Conservation (phyloP, 805 yeast genomes). For the Saccharomyces paradoxus region DNA sequence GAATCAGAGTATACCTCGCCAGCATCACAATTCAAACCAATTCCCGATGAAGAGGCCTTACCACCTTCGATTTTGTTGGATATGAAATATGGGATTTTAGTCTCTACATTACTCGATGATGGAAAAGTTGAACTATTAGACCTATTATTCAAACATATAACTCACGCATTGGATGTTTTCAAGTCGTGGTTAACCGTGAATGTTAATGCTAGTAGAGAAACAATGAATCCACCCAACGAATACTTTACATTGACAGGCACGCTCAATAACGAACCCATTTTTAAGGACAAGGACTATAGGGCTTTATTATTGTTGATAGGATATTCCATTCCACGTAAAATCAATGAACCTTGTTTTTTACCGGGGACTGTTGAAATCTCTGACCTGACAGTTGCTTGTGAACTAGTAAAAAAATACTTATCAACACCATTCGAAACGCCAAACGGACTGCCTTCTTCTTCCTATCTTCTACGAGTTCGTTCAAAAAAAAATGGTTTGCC, state of each 20-base stretch:
- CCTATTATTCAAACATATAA: constrained; percentile 14
- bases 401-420: constrained; percentile 14
- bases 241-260: constrained; percentile 3
- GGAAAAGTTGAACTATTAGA: constrained; percentile 20
- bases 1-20: constrained; percentile 11
- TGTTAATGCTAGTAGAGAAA: constrained; percentile 4
- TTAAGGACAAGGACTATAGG: constrained; percentile 23
- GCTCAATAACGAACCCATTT: constrained; percentile 6
- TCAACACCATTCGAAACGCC: constrained; percentile 24
- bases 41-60: constrained; percentile 18
- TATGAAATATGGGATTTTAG: constrained; percentile 26
- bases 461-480: constrained; percentile 19
- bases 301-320: constrained; percentile 20
- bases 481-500: neutral
- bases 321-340: constrained; percentile 14
- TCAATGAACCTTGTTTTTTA: constrained; percentile 16
- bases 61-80: constrained; percentile 18
- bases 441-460: constrained; percentile 22
- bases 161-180: constrained; percentile 10
- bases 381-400: constrained; percentile 8
- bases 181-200: constrained; percentile 12
- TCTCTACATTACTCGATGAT: constrained; percentile 29
- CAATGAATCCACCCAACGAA: constrained; percentile 12
- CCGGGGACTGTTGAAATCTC: constrained; percentile 9
- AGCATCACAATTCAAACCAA: constrained; percentile 19